Base-by-base conservation (phyloP, 2,329 filamentous ascomycete genomes). In the Fusarium tricinctum region DNA sequence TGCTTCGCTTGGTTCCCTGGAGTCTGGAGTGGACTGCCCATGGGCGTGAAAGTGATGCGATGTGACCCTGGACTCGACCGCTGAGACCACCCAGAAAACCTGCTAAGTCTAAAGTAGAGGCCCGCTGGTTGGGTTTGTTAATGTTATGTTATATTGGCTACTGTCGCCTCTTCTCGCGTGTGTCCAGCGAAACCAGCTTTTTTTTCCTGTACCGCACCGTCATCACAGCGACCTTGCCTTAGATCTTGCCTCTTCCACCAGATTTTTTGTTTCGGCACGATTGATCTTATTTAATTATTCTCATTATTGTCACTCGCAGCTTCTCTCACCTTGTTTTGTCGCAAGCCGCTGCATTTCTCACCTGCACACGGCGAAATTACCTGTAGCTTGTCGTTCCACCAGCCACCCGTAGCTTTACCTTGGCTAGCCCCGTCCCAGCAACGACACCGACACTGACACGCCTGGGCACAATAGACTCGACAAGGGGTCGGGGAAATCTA, bases 71-170 rank as follows among this genome's bases (percentile, higher is more conserved):
- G 47, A 39, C 45, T 35, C 52, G 58, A 50, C 53, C 52, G 63
- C 63, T 68, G 67, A 70, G 63, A 68, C 67, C 60, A 51, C 63
- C 62, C 62, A 57, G 52, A 64, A 70, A 70, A 61, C 67, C 67
- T 70, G 67, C 58, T 58, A 38, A 58, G 30, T 33, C 30, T 33
- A 33, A 33, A 33, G 30, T 33, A 33, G 38, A 63, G 49, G 40
- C 50, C 66, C 47, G 47, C 59, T 64, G 45, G 52, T 52, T 59
- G 45, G 52, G 46, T 8, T 8, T 17, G 8, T 46, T 54, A 23
- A 35, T 49, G 44, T 53, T 63, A 47, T 68, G 49, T 70, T 70
- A 70, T 70, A 70, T 70, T 70, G 68, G 68, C 68, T 61, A 45
- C 53, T 30, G 65, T 48, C 68, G 68, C 68, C 59, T 58, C 63